phyloP scores from a whole-genome alignment of 108 stramenopile genomes.

The Poteriospumella lacustris region DNA sequence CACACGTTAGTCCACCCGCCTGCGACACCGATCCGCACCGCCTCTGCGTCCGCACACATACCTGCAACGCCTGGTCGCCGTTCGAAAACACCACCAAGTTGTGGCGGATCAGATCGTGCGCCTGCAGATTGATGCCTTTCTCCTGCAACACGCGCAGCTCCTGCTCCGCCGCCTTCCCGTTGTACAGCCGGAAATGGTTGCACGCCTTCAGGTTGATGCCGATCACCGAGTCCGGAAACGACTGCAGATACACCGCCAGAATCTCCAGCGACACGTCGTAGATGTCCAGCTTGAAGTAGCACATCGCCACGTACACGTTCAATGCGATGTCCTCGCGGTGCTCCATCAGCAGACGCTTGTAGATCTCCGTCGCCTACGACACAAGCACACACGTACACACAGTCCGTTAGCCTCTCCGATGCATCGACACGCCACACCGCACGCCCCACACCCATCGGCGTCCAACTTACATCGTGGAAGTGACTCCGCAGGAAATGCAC shows the following conservation, averaged over 20 bases:
- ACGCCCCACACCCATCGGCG: background rate
- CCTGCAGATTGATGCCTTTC: constrained; percentile 43
- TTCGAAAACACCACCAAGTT: constrained; percentile 69
- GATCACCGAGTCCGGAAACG: constrained; percentile 59
- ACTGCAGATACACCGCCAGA: constrained; percentile 64
- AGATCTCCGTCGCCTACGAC: constrained; percentile 67
- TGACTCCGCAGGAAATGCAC: constrained; percentile 68
- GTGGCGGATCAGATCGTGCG: constrained; percentile 66
- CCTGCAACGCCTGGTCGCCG: constrained; percentile 63
- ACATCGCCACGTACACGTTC: constrained; percentile 78
- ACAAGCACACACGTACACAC: background rate
- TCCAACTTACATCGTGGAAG: constrained; percentile 52
- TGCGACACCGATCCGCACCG: no score
- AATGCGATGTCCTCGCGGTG: constrained; percentile 68
- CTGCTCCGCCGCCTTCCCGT: constrained; percentile 71
- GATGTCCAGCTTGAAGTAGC: constrained; percentile 76
- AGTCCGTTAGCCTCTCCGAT: background rate
- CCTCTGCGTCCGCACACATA: no score
- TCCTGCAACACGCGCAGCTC: constrained; percentile 63
- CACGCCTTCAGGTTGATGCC: constrained; percentile 76
- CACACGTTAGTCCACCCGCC: no score
- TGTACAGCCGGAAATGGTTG: constrained; percentile 72
- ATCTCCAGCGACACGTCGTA: constrained; percentile 74
- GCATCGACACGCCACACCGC: background rate
- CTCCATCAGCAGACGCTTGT: constrained; percentile 66